Evolutionary conservation across 1,284 basidiomycete species (phyloP), one percentile per base, ranked within the genome.

Genomic region (Serendipita sp.): DNA sequence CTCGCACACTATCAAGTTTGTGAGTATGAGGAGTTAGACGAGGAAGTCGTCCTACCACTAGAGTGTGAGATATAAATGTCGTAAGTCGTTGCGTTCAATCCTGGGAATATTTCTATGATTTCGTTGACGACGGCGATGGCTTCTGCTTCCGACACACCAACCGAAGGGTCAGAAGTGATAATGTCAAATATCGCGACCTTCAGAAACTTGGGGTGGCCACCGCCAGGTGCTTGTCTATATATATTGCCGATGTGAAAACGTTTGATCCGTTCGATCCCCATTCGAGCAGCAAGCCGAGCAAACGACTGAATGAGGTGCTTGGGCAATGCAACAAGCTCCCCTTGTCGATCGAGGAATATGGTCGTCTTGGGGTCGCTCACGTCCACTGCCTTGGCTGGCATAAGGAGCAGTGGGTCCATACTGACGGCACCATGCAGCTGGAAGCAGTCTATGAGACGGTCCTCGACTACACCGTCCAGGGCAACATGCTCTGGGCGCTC

Each of bases 381-480:
- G 0, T 76, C 72, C 0, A 74, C 73, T 29, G 75, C 77, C 30
- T 77, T 61, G 12, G 49, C 76, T 0, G 93, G 94, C 68, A 93
- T 82, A 3, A 97, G 76, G 13, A 95, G 74, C 0, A 92, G 88
- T 0, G 92, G 85, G 66, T 91, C 86, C 71, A 87, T 83, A 67
- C 93, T 85, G 1, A 96, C 83, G 0, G 94, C 93, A 3, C 94
- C 94, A 68, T 94, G 93, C 1, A 94, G 77, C 55, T 85, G 82
- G 71, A 96, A 93, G 12, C 94, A 82, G 4, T 83, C 76, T 2
- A 82, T 78, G 2, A 96, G 76, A 26, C 84, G 82, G 63, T 92
- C 87, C 65, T 86, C 79, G 2, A 95, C 89, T 2, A 88, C 84
- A 38, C 84, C 82, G 64, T 89, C 87, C 55, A 92, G 73, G 1